Evolutionary conservation across 192 early-diverging fungal species (phyloP).

Genomic region (Coemansia sp.): DNA sequence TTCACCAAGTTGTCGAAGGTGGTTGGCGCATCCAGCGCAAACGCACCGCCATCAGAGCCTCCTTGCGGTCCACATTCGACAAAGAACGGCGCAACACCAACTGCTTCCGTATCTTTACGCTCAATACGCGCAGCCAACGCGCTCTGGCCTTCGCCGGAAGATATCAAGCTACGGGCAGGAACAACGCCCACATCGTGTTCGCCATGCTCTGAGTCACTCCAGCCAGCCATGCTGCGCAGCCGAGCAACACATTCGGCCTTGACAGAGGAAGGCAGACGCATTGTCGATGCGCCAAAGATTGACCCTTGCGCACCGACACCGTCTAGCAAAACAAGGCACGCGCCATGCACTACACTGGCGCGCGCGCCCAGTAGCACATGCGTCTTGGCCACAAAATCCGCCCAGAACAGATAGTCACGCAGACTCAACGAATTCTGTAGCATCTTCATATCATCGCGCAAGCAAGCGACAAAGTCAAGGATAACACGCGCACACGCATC

Average conservation of each 20-base stretch:
- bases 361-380: conserved; percentile 50
- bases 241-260: conserved; percentile 47
- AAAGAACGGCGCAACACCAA: conserved; percentile 82
- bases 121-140: conserved; percentile 7
- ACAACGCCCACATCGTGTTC: conserved; percentile 33
- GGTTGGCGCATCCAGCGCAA: conserved; percentile 88
- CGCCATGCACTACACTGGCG: conserved; percentile 80
- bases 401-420: conserved; percentile 94
- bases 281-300: conserved; percentile 3
- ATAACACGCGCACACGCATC: conserved; percentile 59
- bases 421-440: conserved; percentile 64
- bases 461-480: conserved; percentile 83
- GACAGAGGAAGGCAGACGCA: conserved; percentile 20
- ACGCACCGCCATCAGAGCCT: conserved; percentile 53
- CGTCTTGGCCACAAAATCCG: conserved; percentile 71
- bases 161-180: conserved; percentile 6
- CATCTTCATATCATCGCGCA: conserved; percentile 33
- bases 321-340: conserved; percentile 87
- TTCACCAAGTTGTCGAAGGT: conserved; percentile 83
- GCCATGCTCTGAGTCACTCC: neutral
- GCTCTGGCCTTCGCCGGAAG: neutral
- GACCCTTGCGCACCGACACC: conserved; percentile 82
- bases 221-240: conserved; percentile 48
- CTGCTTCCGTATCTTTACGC: conserved; percentile 19
- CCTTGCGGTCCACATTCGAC: conserved; percentile 58